Conservation (phyloP, 1,284 basidiomycete species). For the Fomitopsis pinicola region DNA sequence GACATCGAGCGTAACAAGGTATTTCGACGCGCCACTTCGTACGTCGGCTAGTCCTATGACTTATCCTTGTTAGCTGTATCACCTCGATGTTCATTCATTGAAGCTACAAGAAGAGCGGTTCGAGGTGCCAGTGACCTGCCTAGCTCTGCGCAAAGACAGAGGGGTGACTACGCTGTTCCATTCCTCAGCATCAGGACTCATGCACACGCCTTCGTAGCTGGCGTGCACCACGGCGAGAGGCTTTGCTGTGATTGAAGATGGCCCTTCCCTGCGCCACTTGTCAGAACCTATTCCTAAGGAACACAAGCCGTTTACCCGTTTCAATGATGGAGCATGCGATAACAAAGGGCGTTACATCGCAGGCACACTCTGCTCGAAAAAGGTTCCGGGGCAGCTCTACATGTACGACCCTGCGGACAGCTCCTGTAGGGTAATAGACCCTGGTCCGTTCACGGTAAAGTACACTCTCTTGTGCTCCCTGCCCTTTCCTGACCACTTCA, state of each 20-base stretch:
- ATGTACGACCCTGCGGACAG: constrained; percentile 49
- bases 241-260: constrained; percentile 45
- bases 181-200: not conserved
- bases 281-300: constrained; percentile 42
- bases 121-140: constrained; percentile 48
- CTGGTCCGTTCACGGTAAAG: constrained; percentile 61
- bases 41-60: not conserved
- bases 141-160: constrained; percentile 43
- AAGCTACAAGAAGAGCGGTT: constrained; percentile 43
- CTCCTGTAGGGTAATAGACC: constrained; percentile 48
- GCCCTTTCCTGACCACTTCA: constrained; percentile 6
- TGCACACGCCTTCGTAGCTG: constrained; percentile 32
- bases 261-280: constrained; percentile 42
- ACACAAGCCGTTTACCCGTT: constrained; percentile 43
- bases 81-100: constrained; percentile 40
- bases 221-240: constrained; percentile 52
- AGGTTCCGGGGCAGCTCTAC: constrained; percentile 54
- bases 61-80: constrained; percentile 40
- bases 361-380: constrained; percentile 51
- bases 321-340: constrained; percentile 72
- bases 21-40: not conserved
- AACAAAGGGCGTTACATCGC: constrained; percentile 59
- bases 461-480: not conserved
- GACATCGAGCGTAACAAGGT: constrained; percentile 61
- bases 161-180: constrained; percentile 34